These are phyloP conservation scores for Avena sativa DNA, from an alignment of 176 grass and related monocot genomes.

Conservation along the genomic window DNA sequence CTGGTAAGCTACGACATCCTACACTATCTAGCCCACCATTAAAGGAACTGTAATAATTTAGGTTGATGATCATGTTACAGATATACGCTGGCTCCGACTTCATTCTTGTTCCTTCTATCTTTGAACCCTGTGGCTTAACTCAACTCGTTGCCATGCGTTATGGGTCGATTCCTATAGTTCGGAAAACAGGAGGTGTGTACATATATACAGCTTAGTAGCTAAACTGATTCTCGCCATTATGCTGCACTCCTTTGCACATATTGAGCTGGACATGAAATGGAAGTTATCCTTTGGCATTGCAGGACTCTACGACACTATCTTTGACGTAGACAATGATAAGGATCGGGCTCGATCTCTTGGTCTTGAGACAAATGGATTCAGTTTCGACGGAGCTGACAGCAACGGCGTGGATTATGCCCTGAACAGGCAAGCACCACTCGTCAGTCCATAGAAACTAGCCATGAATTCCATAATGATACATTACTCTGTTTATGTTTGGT, in stretches of 20 bases:
- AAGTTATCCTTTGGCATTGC: neutral
- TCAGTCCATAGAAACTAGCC: neutral
- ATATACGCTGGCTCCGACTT: constrained; percentile 94
- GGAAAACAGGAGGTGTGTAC: constrained; percentile 86
- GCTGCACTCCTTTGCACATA: neutral
- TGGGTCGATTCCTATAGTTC: constrained; percentile 80
- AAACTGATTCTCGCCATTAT: constrained; percentile 6
- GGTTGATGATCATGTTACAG: constrained; percentile 42
- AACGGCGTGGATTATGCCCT: constrained; percentile 65
- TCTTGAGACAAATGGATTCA: constrained; percentile 88
- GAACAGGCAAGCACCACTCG: constrained; percentile 58
- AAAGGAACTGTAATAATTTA: constrained; percentile 10
- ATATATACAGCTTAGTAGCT: constrained; percentile 1
- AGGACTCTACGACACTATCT: constrained; percentile 92
- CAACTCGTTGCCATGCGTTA: constrained; percentile 94
- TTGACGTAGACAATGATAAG: constrained; percentile 81
- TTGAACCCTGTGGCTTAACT: constrained; percentile 91
- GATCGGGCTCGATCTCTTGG: constrained; percentile 60
- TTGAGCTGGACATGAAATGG: neutral
- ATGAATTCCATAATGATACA: neutral
- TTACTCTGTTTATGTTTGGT: neutral
- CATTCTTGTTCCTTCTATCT: constrained; percentile 87
- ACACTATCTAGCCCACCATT: neutral
- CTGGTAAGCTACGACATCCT: constrained; percentile 52
- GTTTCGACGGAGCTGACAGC: constrained; percentile 75